phyloP scores from a whole-genome alignment of 129 eudicot species.

The Solidago caesia region DNA sequence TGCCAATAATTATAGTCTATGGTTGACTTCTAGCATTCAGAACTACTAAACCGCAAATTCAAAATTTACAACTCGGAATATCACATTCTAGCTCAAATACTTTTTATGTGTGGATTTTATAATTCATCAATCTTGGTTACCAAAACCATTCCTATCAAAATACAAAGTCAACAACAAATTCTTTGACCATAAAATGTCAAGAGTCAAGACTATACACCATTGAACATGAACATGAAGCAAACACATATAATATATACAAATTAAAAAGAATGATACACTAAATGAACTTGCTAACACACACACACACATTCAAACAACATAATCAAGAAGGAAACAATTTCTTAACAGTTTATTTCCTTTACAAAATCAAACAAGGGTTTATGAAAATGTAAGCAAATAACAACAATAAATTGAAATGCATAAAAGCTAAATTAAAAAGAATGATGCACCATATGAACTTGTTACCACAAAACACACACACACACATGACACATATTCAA shows the following conservation, averaged over 20 bases:
- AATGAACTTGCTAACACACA: neutral
- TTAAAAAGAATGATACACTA: neutral
- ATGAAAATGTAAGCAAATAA: neutral
- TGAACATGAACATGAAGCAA: constrained; percentile 7
- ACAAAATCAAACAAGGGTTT: neutral
- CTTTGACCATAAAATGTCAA: neutral
- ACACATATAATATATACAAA: neutral
- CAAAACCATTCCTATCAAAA: neutral
- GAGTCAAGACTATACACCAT: constrained; percentile 4
- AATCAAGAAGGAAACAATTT: neutral
- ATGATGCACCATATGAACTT: neutral
- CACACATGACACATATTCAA: neutral
- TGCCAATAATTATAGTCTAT: neutral
- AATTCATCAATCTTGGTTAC: neutral
- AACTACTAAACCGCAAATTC: neutral
- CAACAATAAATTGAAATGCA: neutral
- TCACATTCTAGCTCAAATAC: neutral
- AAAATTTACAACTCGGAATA: neutral
- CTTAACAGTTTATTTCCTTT: neutral
- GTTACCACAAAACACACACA: no score
- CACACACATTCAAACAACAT: neutral
- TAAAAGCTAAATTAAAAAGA: neutral
- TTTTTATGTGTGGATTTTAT: neutral
- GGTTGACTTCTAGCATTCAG: constrained; percentile 9
- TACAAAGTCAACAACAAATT: neutral